Evolutionary conservation across 371 early-diverging fungal species (phyloP).

Genomic region (Rhizomucor pusillus): DNA sequence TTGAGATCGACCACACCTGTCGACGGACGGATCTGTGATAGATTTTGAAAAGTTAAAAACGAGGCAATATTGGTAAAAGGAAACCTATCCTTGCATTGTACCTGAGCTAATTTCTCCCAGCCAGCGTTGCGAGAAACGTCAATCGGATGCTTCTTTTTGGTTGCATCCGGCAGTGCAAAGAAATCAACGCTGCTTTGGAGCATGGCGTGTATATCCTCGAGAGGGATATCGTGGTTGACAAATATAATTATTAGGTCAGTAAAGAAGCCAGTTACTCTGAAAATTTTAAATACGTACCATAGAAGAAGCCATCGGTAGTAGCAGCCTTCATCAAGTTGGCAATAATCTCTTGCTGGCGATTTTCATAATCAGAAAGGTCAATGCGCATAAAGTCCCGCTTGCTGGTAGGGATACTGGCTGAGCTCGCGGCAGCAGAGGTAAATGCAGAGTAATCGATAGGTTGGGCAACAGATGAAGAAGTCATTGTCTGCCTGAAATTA

Average conservation of each 20-base stretch:
- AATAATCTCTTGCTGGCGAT: constrained; percentile 14
- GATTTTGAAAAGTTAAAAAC: no score
- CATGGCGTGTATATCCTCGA: constrained; percentile 28
- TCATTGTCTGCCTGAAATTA: no score
- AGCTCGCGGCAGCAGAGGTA: constrained; percentile 18
- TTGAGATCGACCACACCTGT: constrained; percentile 37
- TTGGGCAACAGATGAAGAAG: neutral
- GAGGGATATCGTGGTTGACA: constrained; percentile 28
- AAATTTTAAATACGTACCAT: constrained; percentile 4
- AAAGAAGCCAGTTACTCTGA: neutral
- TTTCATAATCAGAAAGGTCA: constrained; percentile 19
- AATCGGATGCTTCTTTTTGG: constrained; percentile 24
- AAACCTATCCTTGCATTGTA: neutral
- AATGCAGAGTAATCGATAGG: neutral
- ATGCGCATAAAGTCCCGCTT: constrained; percentile 15
- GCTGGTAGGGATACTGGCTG: constrained; percentile 11
- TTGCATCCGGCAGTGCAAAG: constrained; percentile 25
- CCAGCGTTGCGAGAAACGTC: constrained; percentile 34
- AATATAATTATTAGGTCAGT: no score
- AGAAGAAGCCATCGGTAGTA: constrained; percentile 22
- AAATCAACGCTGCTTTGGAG: constrained; percentile 27
- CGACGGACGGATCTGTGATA: constrained; percentile 29
- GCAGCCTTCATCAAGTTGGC: constrained; percentile 13
- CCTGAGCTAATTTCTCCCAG: constrained; percentile 33
- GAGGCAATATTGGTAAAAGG: no score